phyloP scores from a whole-genome alignment of 257 asterid species.

The Salvia hispanica region DNA sequence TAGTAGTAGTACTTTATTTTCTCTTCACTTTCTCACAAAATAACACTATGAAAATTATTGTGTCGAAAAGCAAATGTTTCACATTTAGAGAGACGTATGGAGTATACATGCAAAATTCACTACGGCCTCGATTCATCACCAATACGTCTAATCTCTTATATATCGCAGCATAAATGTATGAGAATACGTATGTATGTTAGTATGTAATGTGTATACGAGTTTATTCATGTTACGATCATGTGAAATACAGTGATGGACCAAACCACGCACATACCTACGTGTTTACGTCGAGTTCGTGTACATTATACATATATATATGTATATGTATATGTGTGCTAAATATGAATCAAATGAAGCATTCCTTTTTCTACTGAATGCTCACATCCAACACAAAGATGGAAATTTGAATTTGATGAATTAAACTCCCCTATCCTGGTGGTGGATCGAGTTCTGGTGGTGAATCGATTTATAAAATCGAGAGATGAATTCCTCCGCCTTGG shows the following conservation, averaged over 20 bases:
- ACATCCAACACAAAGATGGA: not conserved
- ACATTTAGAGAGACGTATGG: no score
- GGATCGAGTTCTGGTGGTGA: conserved; percentile 40
- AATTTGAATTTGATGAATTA: not conserved
- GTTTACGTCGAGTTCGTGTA: not conserved
- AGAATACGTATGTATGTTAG: conserved; percentile 4
- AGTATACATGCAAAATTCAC: no score
- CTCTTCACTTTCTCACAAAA: no score
- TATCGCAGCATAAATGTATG: not conserved
- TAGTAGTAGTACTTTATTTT: no score
- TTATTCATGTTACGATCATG: not conserved
- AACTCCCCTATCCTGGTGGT: conserved; percentile 19
- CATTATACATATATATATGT: no score
- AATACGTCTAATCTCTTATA: no score
- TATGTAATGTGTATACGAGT: not conserved
- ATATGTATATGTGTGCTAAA: not conserved
- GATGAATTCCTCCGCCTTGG: conserved; percentile 67
- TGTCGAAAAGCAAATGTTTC: no score
- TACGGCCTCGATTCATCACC: no score
- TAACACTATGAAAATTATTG: no score
- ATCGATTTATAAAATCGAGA: conserved; percentile 62
- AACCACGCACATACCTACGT: conserved; percentile 5
- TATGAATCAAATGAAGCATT: not conserved
- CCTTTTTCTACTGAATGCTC: not conserved
- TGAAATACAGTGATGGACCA: not conserved